These are phyloP conservation scores for Neurospora sp. DNA, from an alignment of 495 filamentous ascomycete genomes.

Conservation along the genomic window DNA sequence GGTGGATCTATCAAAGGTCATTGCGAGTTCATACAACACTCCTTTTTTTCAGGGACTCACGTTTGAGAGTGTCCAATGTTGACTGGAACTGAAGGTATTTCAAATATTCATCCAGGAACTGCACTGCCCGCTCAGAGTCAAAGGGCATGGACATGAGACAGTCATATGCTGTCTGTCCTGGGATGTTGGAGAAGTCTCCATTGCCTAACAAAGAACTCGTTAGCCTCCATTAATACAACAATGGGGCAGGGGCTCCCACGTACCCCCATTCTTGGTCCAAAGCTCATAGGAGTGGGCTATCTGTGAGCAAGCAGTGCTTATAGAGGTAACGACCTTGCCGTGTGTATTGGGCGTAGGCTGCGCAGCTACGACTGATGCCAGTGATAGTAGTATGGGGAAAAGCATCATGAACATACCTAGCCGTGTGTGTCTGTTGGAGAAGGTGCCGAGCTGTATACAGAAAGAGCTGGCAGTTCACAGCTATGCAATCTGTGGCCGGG, in stretches of 20 bases:
- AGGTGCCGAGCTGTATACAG: neutral
- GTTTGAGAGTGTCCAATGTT: neutral
- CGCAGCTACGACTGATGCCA: neutral
- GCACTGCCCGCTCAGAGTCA: neutral
- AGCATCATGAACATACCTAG: neutral
- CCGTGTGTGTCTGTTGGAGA: neutral
- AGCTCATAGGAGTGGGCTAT: neutral
- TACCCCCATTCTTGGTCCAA: neutral
- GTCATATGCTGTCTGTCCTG: neutral
- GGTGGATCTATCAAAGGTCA: neutral
- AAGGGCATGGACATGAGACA: constrained; percentile 1
- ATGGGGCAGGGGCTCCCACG: neutral
- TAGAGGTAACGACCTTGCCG: neutral
- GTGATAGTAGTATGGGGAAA: neutral
- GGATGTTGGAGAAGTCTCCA: neutral
- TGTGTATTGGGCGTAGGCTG: neutral
- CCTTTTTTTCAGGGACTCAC: neutral
- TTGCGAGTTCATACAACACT: neutral
- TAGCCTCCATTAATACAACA: neutral
- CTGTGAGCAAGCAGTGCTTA: neutral
- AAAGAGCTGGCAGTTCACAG: neutral
- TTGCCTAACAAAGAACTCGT: neutral
- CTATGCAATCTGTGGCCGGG: neutral
- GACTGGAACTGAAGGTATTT: constrained; percentile 1
- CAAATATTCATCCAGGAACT: neutral